These are phyloP conservation scores for Voacanga thouarsii DNA, from an alignment of 257 asterid species.

Conservation along the genomic window DNA sequence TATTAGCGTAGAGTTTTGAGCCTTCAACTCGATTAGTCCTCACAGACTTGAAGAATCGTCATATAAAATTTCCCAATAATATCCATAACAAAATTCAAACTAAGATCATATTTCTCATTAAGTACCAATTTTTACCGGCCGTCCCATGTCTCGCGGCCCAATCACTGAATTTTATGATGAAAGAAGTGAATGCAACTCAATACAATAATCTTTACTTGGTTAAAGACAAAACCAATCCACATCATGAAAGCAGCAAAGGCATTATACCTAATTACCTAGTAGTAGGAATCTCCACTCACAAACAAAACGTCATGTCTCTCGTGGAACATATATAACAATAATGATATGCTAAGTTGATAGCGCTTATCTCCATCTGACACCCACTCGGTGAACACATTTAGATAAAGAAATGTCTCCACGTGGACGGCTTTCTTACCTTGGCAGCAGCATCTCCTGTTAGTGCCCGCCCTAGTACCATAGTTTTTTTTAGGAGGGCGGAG, in stretches of 20 bases:
- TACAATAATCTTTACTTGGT: background rate
- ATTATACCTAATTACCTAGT: background rate
- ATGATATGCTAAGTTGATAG: background rate
- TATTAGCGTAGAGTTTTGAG: too few species aligned
- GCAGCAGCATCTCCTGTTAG: background rate
- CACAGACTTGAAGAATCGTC: too few species aligned
- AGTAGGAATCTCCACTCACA: background rate
- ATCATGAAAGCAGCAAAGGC: background rate
- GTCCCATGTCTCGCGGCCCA: too few species aligned
- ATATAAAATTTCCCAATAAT: too few species aligned
- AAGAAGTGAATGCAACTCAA: too few species aligned
- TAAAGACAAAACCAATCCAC: background rate
- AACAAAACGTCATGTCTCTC: background rate
- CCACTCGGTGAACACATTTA: constrained; percentile 9
- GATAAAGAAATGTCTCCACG: background rate
- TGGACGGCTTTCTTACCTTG: background rate
- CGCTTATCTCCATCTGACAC: background rate
- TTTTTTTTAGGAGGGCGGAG: too few species aligned
- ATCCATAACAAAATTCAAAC: too few species aligned
- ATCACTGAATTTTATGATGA: too few species aligned
- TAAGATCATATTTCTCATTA: too few species aligned
- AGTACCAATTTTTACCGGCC: too few species aligned
- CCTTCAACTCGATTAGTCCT: too few species aligned
- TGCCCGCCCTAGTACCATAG: too few species aligned
- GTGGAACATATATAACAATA: background rate